Evolutionary conservation across 73 alveolate species (phyloP), one percentile per base, ranked within the genome.

Genomic region (Loxodes magnus): DNA sequence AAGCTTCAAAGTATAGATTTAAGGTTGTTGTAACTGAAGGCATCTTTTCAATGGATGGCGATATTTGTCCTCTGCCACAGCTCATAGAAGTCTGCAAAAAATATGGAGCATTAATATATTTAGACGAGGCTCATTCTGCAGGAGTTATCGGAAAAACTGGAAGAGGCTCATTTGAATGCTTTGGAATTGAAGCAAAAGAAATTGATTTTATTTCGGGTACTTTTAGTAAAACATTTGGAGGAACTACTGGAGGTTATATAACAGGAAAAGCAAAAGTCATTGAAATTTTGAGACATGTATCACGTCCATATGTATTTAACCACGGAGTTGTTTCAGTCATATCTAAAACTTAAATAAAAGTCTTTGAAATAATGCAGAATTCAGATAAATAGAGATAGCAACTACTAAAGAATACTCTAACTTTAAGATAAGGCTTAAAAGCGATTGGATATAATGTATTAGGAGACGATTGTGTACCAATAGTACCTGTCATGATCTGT

Each of bases 11-110:
- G 26, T 52, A 51, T 27, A 46, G 80, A 34, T 34, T 67, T 26
- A 60, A 51, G 37, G 51, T 71, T 41, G 65, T 80, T 20, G 74
- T 80, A 35, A 74, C 87, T n/a, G 93, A 80, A 61, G 93, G 93
- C 31, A 60, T 80, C 30, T 80, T 70, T 61, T 80, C 94, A 0
- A 80, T 80, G 94, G 94, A 80, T 35, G 94, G 85, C 23, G 88
- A 80, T 48, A 65, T 74, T 57, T 52, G 80, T 26, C 74, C 73
- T 43, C 64, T 80, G n/a, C 67, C 49, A 52, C 71, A 51, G 56
- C 48, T 66, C 22, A 62, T 74, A 29, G 64, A 53, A 10, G 56
- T 80, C 5, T 53, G 63, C 35, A 74, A 80, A 48, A 59, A 52
- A 9, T 80, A 74, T 57, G 71, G 73, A 34, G 82, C 77, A 43